A percentile compares a stretch with the other conserved stretches of the same genome.
Conservation (phyloP, 1,284 basidiomycete genomes). For the Tilletiopsis washingtonensis region DNA sequence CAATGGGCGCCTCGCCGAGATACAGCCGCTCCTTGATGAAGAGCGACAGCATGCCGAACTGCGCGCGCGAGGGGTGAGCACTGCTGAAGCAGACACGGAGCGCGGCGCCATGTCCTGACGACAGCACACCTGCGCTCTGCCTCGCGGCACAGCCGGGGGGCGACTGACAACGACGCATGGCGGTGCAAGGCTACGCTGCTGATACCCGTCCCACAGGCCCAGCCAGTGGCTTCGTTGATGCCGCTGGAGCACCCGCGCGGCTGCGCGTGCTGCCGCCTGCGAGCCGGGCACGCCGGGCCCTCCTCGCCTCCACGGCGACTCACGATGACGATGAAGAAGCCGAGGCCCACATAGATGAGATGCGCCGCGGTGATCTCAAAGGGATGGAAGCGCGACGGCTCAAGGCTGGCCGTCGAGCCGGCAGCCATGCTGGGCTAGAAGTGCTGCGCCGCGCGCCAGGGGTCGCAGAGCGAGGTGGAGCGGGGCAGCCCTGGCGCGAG, state of each 20-base stretch:
- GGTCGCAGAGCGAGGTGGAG: too few species aligned
- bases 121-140: too few species aligned
- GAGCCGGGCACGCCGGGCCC: too few species aligned
- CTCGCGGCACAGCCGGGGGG: too few species aligned
- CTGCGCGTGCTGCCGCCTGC: too few species aligned
- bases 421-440: not conserved
- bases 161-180: too few species aligned
- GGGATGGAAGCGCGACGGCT: constrained; percentile 26
- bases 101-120: not conserved
- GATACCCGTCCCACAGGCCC: too few species aligned
- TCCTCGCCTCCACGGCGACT: not conserved
- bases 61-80: not conserved
- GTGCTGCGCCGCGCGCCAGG: too few species aligned
- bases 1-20: constrained; percentile 92
- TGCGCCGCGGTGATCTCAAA: constrained; percentile 43
- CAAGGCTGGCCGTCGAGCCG: not conserved
- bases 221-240: constrained; percentile 6
- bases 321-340: constrained; percentile 38
- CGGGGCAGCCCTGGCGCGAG: too few species aligned
- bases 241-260: not conserved
- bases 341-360: constrained; percentile 41
- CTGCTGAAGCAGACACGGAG: not conserved
- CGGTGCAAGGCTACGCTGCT: not conserved
- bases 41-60: constrained; percentile 92
- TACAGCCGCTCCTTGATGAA: constrained; percentile 89